A percentile compares a stretch with the other conserved stretches of the same genome.
Evolutionary conservation across 805 yeast genomes (phyloP).

Genomic region (Metschnikowia bowlesiae): DNA sequence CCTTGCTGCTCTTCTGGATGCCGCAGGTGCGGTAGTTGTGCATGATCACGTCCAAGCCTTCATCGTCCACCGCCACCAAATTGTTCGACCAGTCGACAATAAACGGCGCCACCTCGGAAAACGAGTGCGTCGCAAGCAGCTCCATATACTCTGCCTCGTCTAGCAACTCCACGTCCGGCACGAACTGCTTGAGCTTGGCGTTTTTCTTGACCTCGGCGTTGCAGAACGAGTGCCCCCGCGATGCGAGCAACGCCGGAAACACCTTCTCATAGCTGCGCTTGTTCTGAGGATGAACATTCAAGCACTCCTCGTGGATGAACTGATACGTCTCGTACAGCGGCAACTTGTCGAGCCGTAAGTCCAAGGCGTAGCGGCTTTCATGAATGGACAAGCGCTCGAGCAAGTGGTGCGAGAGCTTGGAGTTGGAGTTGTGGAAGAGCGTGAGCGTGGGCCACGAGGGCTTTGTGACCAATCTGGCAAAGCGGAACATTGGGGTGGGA

Average conservation of each 20-base stretch:
- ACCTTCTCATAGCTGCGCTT: constrained; percentile 18
- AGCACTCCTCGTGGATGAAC: constrained; percentile 19
- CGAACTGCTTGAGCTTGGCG: constrained; percentile 16
- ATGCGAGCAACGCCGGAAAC: constrained; percentile 18
- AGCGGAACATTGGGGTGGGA: constrained; percentile 11
- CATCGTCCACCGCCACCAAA: constrained; percentile 47
- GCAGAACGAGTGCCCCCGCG: constrained; percentile 16
- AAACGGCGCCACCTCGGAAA: constrained; percentile 18
- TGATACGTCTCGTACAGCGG: constrained; percentile 17
- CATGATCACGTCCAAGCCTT: constrained; percentile 41
- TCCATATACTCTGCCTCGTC: constrained; percentile 11
- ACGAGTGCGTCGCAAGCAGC: constrained; percentile 10
- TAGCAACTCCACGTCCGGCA: constrained; percentile 17
- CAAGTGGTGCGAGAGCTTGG: constrained; percentile 23
- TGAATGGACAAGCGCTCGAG: constrained; percentile 21
- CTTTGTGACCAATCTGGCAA: constrained; percentile 15
- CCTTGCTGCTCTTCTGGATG: constrained; percentile 15
- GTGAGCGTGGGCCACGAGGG: constrained; percentile 18
- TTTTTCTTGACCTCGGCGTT: constrained; percentile 14
- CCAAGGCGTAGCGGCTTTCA: constrained; percentile 19
- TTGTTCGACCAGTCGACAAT: constrained; percentile 62
- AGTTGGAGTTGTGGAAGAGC: constrained; percentile 29
- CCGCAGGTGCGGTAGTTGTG: constrained; percentile 28
- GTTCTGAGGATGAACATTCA: constrained; percentile 19
- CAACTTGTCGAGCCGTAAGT: constrained; percentile 17